Conservation (phyloP, 192 early-diverging fungal species). For the Coemansia sp. region DNA sequence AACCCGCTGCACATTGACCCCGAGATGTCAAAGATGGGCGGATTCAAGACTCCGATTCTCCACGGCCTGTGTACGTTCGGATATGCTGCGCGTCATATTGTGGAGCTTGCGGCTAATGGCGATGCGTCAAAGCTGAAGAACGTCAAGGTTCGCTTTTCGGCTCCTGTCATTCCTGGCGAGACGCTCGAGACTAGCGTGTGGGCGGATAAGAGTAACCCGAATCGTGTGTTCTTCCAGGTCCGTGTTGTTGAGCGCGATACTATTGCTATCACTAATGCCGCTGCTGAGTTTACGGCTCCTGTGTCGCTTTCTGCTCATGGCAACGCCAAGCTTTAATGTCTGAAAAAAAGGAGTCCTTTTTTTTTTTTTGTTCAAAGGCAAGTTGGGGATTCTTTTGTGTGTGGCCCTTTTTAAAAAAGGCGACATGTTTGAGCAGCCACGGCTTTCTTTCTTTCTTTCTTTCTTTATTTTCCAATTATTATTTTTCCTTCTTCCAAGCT, state of each 20-base stretch:
- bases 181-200: constrained; percentile 98
- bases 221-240: constrained; percentile 92
- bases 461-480: background rate
- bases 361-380: too few relatives aligned
- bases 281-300: constrained; percentile 71
- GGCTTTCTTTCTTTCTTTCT: too few relatives aligned
- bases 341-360: background rate
- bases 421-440: too few relatives aligned
- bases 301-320: constrained; percentile 15
- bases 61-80: constrained; percentile 97
- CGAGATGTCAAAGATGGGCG: constrained; percentile 88
- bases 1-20: constrained; percentile 99
- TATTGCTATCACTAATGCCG: constrained; percentile 90
- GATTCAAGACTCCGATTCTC: constrained; percentile 96
- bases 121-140: constrained; percentile 70
- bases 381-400: too few relatives aligned
- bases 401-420: too few relatives aligned
- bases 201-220: constrained; percentile 70
- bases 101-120: constrained; percentile 74
- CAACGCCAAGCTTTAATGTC: constrained; percentile 41
- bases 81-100: constrained; percentile 88
- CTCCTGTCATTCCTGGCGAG: constrained; percentile 96
- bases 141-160: constrained; percentile 91
- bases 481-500: too few relatives aligned
- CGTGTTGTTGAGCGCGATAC: constrained; percentile 92